These are phyloP conservation scores for Detonula confervacea DNA, from an alignment of 352 stramenopile genomes.

Conservation along the genomic window DNA sequence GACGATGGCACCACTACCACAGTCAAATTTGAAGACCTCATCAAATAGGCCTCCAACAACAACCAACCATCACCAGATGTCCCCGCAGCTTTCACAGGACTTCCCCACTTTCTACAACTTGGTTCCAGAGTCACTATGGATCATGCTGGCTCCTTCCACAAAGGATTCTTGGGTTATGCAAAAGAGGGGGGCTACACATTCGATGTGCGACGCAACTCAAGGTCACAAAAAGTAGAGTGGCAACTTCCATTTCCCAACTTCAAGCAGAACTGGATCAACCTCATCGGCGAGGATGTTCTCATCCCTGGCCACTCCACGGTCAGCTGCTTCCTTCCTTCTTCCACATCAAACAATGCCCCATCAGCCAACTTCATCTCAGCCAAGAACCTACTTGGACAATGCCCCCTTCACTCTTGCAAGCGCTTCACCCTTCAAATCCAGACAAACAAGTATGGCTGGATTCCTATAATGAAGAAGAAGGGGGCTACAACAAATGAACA, in stretches of 20 bases:
- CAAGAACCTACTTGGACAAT: background rate
- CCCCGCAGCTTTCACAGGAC: background rate
- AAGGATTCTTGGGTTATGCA: background rate
- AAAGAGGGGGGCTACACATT: no score
- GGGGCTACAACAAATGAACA: background rate
- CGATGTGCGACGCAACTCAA: background rate
- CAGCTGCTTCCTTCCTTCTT: slow-evolving; percentile 4
- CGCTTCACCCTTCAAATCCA: slow-evolving; percentile 11
- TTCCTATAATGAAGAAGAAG: slow-evolving; percentile 23
- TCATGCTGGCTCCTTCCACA: background rate
- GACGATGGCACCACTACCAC: background rate
- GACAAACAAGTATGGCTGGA: slow-evolving; percentile 15
- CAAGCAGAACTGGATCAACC: background rate
- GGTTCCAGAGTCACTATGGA: background rate
- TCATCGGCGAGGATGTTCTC: background rate
- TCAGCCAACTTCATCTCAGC: slow-evolving; percentile 6
- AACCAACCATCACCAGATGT: background rate
- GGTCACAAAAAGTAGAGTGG: background rate
- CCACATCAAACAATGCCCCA: background rate
- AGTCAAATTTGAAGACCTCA: background rate
- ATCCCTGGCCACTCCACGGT: slow-evolving; percentile 20
- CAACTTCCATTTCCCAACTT: slow-evolving; percentile 13
- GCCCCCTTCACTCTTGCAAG: slow-evolving; percentile 10
- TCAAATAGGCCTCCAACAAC: background rate
- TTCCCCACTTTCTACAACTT: background rate